Conservation (phyloP, 257 asterid genomes). For the Primulina tabacum region DNA sequence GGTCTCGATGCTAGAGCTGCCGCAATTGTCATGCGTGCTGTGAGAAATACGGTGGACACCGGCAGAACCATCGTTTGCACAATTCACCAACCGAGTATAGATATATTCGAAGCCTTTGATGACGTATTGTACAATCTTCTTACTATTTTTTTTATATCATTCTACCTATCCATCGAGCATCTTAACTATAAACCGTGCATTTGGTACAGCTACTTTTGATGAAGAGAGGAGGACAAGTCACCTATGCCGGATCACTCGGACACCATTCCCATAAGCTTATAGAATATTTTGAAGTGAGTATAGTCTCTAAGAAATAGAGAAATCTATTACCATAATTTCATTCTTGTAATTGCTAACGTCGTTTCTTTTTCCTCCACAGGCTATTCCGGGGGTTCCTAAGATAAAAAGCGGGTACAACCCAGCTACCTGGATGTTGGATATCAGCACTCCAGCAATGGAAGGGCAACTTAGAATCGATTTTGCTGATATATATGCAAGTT, state of each 20-base stretch:
- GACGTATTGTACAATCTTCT: slow-evolving; percentile 27
- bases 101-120: slow-evolving; percentile 64
- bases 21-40: slow-evolving; percentile 60
- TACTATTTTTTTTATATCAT: background rate
- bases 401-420: slow-evolving; percentile 48
- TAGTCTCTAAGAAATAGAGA: background rate
- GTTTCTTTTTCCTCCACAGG: slow-evolving; percentile 24
- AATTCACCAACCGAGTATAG: slow-evolving; percentile 65
- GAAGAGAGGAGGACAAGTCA: slow-evolving; percentile 56
- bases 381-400: slow-evolving; percentile 44
- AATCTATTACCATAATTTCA: background rate
- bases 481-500: slow-evolving; percentile 42
- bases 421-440: slow-evolving; percentile 63
- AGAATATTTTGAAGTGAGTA: slow-evolving; percentile 54
- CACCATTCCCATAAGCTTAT: slow-evolving; percentile 42
- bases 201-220: slow-evolving; percentile 43
- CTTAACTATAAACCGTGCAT: too few relatives aligned
- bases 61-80: slow-evolving; percentile 62
- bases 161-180: background rate
- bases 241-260: slow-evolving; percentile 53
- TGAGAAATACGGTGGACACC: slow-evolving; percentile 48
- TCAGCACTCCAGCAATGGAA: slow-evolving; percentile 41
- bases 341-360: slow-evolving; percentile 6
- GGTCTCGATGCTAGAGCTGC: slow-evolving; percentile 69
- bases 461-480: slow-evolving; percentile 41